Percentiles rank a stretch among this genome's conserved stretches.
Conservation (phyloP, 106 monocot genomes). For the Allium sativum region DNA sequence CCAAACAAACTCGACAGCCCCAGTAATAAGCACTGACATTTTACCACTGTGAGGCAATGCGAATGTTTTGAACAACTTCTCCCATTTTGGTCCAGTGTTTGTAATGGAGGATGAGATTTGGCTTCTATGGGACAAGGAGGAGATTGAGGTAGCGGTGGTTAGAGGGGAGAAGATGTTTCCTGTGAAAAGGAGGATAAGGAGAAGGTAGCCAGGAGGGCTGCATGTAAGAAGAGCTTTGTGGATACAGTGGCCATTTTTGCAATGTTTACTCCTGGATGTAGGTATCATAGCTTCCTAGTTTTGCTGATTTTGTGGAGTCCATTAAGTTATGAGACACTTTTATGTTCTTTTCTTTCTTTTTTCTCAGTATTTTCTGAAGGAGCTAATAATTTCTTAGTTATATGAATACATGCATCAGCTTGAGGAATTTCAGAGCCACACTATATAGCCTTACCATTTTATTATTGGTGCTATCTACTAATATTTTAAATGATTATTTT, state of each 20-base stretch:
- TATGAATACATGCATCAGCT: too few relatives aligned
- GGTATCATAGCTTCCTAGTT: conserved; percentile 18
- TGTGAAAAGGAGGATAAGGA: conserved; percentile 29
- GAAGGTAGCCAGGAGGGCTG: conserved; percentile 20
- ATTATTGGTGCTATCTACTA: too few relatives aligned
- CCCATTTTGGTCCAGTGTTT: conserved; percentile 1
- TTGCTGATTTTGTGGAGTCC: conserved; percentile 5
- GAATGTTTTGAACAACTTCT: conserved; percentile 3
- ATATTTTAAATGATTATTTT: too few relatives aligned
- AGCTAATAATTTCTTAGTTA: too few relatives aligned
- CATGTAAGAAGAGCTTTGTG: conserved; percentile 28
- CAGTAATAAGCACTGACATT: conserved; percentile 8
- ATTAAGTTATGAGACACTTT: background rate
- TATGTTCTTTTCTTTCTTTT: background rate
- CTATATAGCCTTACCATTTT: too few relatives aligned
- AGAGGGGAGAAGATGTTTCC: conserved; percentile 20
- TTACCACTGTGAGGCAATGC: background rate
- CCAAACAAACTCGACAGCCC: conserved; percentile 8
- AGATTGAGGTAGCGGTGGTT: background rate
- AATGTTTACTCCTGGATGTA: conserved; percentile 20
- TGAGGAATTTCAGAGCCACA: too few relatives aligned
- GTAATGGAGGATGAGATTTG: conserved; percentile 5
- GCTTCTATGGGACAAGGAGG: background rate
- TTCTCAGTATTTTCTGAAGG: too few relatives aligned
- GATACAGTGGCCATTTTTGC: conserved; percentile 19